phyloP scores from a whole-genome alignment of 1,284 basidiomycete species.

The Mycosarcoma mackinlayi region DNA sequence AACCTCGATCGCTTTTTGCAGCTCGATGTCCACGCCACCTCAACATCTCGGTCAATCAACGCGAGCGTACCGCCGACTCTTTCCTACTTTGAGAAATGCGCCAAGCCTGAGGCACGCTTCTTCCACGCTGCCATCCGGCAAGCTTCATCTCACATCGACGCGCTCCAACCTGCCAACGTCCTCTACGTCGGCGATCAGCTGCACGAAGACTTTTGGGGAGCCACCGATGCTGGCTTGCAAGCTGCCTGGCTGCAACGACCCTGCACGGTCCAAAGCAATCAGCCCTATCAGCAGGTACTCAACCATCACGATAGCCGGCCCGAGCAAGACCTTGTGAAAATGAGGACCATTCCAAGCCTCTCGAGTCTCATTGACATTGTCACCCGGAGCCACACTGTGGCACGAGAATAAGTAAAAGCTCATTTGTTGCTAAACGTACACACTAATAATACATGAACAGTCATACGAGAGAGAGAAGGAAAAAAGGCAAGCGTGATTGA shows the following conservation, averaged over 20 bases:
- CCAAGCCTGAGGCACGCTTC: conserved; percentile 45
- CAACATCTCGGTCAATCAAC: background rate
- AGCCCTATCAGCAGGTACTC: conserved; percentile 19
- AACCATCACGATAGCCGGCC: conserved; percentile 3
- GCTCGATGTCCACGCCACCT: conserved; percentile 15
- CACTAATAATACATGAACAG: conserved; percentile 8
- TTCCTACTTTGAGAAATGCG: conserved; percentile 43
- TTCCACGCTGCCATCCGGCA: conserved; percentile 41
- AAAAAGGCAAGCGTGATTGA: background rate
- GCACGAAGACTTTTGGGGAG: conserved; percentile 52
- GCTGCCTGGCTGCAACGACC: conserved; percentile 47
- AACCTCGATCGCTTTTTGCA: conserved; percentile 32
- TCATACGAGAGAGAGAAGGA: background rate
- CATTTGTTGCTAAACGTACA: background rate
- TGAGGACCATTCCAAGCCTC: conserved; percentile 25
- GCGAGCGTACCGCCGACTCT: conserved; percentile 26
- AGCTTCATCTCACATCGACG: conserved; percentile 5
- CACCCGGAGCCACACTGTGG: background rate
- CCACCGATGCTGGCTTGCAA: conserved; percentile 42
- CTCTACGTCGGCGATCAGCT: conserved; percentile 58
- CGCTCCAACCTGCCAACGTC: conserved; percentile 12
- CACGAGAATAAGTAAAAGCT: background rate
- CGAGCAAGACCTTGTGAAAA: conserved; percentile 3
- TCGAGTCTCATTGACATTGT: conserved; percentile 23
- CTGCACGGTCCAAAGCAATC: conserved; percentile 26